phyloP scores from a whole-genome alignment of 768 basidiomycete species.

The Pleurotus citrinopileatus region DNA sequence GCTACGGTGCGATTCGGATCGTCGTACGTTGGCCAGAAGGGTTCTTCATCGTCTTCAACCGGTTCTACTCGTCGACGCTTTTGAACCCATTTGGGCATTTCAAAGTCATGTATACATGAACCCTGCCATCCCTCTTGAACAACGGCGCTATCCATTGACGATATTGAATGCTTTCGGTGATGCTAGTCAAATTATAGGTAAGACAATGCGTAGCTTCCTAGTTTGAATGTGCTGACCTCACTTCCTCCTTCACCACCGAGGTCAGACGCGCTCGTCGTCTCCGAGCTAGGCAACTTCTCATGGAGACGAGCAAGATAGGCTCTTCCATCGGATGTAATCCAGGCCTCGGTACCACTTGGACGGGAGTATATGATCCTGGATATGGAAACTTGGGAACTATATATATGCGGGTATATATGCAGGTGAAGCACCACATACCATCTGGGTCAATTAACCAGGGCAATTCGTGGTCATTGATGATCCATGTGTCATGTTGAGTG shows the following conservation, averaged over 20 bases:
- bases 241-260: conserved; percentile 17
- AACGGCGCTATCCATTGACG: conserved; percentile 18
- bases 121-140: conserved; percentile 58
- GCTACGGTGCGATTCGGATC: conserved; percentile 66
- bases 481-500: conserved; percentile 66
- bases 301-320: conserved; percentile 73
- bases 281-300: conserved; percentile 29
- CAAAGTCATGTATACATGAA: conserved; percentile 75
- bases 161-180: conserved; percentile 11
- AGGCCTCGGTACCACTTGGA: conserved; percentile 64
- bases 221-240: conserved; percentile 15
- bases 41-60: conserved; percentile 29
- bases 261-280: conserved; percentile 11
- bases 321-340: conserved; percentile 84
- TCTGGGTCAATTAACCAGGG: conserved; percentile 75
- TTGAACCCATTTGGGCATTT: conserved; percentile 76
- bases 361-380: conserved; percentile 57
- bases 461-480: conserved; percentile 60
- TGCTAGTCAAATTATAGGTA: conserved; percentile 7
- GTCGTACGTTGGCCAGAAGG: conserved; percentile 37
- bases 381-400: conserved; percentile 54
- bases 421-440: conserved; percentile 41
- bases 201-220: background rate
- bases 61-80: conserved; percentile 63
- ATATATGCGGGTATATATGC: background rate